phyloP scores from a whole-genome alignment of 1,139 yeast species.

The Suhomyces kunorum region DNA sequence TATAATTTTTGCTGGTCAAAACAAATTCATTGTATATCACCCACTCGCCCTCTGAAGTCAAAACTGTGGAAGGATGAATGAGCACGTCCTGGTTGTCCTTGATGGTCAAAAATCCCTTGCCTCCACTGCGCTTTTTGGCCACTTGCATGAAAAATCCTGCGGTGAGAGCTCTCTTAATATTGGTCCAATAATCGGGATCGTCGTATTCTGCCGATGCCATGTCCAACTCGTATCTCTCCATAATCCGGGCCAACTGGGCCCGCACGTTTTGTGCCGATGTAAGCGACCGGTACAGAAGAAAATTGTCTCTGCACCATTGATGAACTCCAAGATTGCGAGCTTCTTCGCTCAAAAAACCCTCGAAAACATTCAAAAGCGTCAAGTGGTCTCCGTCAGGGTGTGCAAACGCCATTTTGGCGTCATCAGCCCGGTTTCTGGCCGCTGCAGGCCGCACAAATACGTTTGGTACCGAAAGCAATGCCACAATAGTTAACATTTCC shows the following conservation, averaged over 20 bases:
- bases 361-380: constrained; percentile 83
- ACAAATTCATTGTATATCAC: constrained; percentile 94
- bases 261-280: constrained; percentile 84
- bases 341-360: constrained; percentile 76
- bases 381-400: constrained; percentile 96
- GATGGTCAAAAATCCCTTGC: constrained; percentile 77
- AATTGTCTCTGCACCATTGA: constrained; percentile 93
- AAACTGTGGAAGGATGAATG: constrained; percentile 89
- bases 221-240: constrained; percentile 79
- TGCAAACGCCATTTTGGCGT: constrained; percentile 82
- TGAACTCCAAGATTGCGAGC: constrained; percentile 59
- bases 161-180: constrained; percentile 80
- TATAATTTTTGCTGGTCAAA: constrained; percentile 87
- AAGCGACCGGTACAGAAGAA: constrained; percentile 78
- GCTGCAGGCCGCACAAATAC: constrained; percentile 93
- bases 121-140: constrained; percentile 79
- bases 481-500: constrained; percentile 85
- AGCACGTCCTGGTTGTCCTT: constrained; percentile 96
- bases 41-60: constrained; percentile 87
- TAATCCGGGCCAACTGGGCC: constrained; percentile 74
- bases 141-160: constrained; percentile 99
- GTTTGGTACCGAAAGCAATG: constrained; percentile 88
- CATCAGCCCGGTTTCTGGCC: constrained; percentile 90
- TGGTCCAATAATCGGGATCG: constrained; percentile 61
- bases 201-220: constrained; percentile 71